A percentile compares a stretch with the other conserved stretches of the same genome.
These are phyloP conservation scores for Talaromyces amestolkiae DNA, from an alignment of 2,329 filamentous ascomycete genomes.

Conservation along the genomic window DNA sequence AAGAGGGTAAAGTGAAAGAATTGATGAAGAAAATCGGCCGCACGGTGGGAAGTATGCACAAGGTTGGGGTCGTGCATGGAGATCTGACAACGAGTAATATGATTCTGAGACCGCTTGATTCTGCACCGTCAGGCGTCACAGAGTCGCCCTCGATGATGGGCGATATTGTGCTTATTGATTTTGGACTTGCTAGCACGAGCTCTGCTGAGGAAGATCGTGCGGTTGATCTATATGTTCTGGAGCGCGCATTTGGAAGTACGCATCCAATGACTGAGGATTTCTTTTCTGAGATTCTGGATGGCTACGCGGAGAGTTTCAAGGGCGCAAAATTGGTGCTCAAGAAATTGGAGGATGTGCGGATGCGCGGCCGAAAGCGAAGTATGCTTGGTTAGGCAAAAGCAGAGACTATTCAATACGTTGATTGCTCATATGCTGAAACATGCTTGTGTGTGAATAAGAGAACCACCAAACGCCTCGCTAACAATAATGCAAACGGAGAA, in stretches of 20 bases:
- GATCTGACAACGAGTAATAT: conserved; percentile 97
- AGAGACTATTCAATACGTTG: neutral
- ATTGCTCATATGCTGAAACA: conserved; percentile 8
- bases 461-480: conserved; percentile 15
- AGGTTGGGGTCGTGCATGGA: conserved; percentile 83
- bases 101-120: conserved; percentile 70
- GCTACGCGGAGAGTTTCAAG: conserved; percentile 73
- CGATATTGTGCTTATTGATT: conserved; percentile 88
- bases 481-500: neutral
- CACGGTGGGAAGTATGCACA: conserved; percentile 74
- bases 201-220: conserved; percentile 86
- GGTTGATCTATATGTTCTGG: conserved; percentile 93
- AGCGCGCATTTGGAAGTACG: conserved; percentile 90
- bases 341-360: conserved; percentile 84
- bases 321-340: conserved; percentile 71
- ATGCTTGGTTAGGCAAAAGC: conserved; percentile 71
- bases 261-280: conserved; percentile 80
- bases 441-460: neutral
- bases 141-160: conserved; percentile 52
- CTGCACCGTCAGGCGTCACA: conserved; percentile 21
- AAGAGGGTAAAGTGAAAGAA: conserved; percentile 54
- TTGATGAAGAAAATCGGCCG: conserved; percentile 70
- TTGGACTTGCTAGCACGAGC: conserved; percentile 81
- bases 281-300: conserved; percentile 65
- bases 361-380: conserved; percentile 92